Conservation (phyloP, 2,329 filamentous ascomycete species). For the Monosporascus sp. region DNA sequence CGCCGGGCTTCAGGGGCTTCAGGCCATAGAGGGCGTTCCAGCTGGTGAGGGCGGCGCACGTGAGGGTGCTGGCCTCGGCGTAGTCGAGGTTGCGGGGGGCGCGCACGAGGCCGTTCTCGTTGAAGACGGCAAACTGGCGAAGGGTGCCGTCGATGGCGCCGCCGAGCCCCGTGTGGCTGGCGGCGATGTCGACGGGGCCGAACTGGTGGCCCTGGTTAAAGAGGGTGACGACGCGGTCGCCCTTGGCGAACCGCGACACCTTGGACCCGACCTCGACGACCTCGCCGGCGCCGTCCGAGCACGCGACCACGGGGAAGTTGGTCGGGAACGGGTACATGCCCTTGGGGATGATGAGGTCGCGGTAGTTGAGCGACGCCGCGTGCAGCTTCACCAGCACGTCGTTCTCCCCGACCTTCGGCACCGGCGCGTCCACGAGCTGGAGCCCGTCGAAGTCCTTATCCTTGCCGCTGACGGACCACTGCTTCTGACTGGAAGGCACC, state of each 20-base stretch:
- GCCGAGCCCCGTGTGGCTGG: slow-evolving; percentile 55
- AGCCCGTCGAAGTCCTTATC: slow-evolving; percentile 56
- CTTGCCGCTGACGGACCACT: slow-evolving; percentile 50
- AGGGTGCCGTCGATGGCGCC: slow-evolving; percentile 64
- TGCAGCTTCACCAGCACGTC: slow-evolving; percentile 66
- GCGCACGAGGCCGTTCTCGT: slow-evolving; percentile 61
- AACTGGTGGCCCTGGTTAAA: slow-evolving; percentile 54
- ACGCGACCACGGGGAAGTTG: slow-evolving; percentile 40
- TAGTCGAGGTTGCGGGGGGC: slow-evolving; percentile 51
- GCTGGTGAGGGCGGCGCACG: slow-evolving; percentile 57
- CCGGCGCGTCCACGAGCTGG: slow-evolving; percentile 43
- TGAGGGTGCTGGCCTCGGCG: slow-evolving; percentile 51
- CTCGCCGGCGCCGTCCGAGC: slow-evolving; percentile 50
- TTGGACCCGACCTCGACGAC: slow-evolving; percentile 46
- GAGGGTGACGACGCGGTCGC: slow-evolving; percentile 54
- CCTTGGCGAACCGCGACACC: slow-evolving; percentile 43
- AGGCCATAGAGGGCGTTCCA: slow-evolving; percentile 63
- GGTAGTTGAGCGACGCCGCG: slow-evolving; percentile 50
- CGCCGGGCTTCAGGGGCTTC: slow-evolving; percentile 45
- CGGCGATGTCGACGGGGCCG: slow-evolving; percentile 32
- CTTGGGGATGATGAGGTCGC: slow-evolving; percentile 45
- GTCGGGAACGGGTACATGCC: slow-evolving; percentile 43
- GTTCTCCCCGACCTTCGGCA: slow-evolving; percentile 61
- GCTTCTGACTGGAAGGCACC: slow-evolving; percentile 39
- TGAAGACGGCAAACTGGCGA: slow-evolving; percentile 61